phyloP scores from a whole-genome alignment of 129 eudicot genomes.

The Pseudognaphalium luteoalbum region DNA sequence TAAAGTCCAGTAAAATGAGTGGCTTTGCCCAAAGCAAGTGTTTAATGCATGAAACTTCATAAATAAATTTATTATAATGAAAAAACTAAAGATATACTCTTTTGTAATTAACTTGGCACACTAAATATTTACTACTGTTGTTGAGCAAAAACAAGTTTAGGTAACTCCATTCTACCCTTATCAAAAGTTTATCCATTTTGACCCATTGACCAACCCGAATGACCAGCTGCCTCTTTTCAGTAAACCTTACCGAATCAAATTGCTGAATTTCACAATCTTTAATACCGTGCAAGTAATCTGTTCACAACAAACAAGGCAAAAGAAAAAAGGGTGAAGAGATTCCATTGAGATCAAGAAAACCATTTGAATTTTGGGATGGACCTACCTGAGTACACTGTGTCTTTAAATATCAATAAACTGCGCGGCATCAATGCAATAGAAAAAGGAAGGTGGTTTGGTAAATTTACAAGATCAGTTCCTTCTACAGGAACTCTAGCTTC shows the following conservation, averaged over 20 bases:
- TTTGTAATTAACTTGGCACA: neutral
- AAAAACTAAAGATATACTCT: neutral
- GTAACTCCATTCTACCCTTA: neutral
- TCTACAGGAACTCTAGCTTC: neutral
- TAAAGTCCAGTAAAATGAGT: too few species aligned
- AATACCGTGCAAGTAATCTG: constrained; percentile 93
- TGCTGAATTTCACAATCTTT: constrained; percentile 62
- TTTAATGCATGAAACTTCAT: too few species aligned
- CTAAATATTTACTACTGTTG: neutral
- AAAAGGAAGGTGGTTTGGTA: constrained; percentile 49
- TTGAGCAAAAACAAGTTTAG: neutral
- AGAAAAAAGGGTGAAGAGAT: neutral
- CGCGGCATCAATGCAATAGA: constrained; percentile 81
- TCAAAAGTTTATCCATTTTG: neutral
- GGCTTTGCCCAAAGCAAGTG: too few species aligned
- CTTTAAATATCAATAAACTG: constrained; percentile 87
- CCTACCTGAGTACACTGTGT: constrained; percentile 73
- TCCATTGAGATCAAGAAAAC: neutral
- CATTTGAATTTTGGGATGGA: neutral
- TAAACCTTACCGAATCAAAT: constrained; percentile 56
- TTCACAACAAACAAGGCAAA: constrained; percentile 17
- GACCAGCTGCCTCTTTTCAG: neutral
- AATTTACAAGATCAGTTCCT: constrained; percentile 15
- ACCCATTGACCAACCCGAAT: neutral
- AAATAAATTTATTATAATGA: too few species aligned